phyloP scores from a whole-genome alignment of 2,329 filamentous ascomycete genomes.

The Curvularia sp. region DNA sequence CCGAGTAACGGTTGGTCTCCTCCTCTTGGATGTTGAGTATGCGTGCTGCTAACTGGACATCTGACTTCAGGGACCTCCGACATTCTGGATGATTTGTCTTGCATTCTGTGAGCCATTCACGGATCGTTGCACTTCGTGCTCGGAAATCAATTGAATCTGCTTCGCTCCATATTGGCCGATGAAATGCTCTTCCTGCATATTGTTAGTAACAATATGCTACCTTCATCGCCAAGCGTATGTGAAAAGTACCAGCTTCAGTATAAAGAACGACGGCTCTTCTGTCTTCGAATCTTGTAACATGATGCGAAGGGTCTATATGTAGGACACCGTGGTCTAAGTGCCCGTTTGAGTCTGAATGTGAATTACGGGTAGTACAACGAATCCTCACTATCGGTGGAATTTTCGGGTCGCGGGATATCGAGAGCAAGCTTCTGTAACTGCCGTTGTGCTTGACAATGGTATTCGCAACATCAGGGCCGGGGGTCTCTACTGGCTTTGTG shows the following conservation, averaged over 20 bases:
- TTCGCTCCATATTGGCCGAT: conserved; percentile 1
- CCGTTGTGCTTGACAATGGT: neutral
- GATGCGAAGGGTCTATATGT: neutral
- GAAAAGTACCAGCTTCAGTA: neutral
- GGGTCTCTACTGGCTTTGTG: neutral
- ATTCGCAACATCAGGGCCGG: neutral
- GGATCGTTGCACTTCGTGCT: conserved; percentile 3
- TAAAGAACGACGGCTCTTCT: neutral
- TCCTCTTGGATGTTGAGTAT: neutral
- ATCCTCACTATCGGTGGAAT: neutral
- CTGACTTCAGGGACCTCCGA: neutral
- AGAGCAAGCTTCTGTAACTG: neutral
- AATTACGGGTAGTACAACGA: neutral
- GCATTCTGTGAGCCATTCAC: conserved; percentile 5
- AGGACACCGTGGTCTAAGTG: neutral
- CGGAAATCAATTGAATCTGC: neutral
- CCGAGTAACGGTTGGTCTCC: neutral
- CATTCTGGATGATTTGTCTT: neutral
- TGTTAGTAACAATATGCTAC: neutral
- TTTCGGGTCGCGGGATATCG: neutral
- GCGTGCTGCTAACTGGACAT: neutral
- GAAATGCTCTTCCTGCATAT: conserved; percentile 1
- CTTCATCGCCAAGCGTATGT: neutral
- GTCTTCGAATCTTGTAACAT: neutral
- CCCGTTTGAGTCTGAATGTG: neutral